These are phyloP conservation scores for Chlorophyllum brunneum DNA, from an alignment of 768 basidiomycete species.

Conservation along the genomic window DNA sequence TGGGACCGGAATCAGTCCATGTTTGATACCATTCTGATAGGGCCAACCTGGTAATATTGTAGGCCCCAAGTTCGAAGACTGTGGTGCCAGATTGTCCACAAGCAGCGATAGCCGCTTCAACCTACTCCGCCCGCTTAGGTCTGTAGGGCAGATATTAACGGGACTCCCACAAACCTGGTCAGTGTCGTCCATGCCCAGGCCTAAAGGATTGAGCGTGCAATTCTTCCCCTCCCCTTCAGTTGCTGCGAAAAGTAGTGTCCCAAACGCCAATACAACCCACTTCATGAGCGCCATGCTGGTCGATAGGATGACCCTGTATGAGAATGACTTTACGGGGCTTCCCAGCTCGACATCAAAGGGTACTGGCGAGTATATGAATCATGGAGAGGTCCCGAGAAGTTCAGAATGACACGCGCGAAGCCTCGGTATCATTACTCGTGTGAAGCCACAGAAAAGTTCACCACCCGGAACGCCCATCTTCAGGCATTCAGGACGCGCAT, in stretches of 20 bases:
- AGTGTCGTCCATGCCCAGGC: conserved; percentile 36
- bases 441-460: too few species aligned
- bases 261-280: conserved; percentile 5
- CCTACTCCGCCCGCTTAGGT: conserved; percentile 23
- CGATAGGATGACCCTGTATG: not conserved
- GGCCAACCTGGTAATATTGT: conserved; percentile 47
- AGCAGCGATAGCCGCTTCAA: conserved; percentile 42
- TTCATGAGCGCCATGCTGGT: not conserved
- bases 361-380: not conserved
- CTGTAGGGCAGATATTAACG: not conserved
- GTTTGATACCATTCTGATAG: not conserved
- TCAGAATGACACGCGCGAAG: not conserved
- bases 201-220: conserved; percentile 30
- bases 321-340: not conserved
- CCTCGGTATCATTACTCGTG: too few species aligned
- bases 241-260: conserved; percentile 3
- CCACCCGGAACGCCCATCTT: too few species aligned
- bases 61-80: conserved; percentile 39
- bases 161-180: conserved; percentile 25
- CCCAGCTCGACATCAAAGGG: not conserved
- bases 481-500: too few species aligned
- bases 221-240: conserved; percentile 17
- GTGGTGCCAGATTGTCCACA: conserved; percentile 47
- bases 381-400: not conserved
- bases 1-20: conserved; percentile 15